Base-by-base conservation (phyloP, 495 filamentous ascomycete species). In the Aspergillus carlsbadensis region DNA sequence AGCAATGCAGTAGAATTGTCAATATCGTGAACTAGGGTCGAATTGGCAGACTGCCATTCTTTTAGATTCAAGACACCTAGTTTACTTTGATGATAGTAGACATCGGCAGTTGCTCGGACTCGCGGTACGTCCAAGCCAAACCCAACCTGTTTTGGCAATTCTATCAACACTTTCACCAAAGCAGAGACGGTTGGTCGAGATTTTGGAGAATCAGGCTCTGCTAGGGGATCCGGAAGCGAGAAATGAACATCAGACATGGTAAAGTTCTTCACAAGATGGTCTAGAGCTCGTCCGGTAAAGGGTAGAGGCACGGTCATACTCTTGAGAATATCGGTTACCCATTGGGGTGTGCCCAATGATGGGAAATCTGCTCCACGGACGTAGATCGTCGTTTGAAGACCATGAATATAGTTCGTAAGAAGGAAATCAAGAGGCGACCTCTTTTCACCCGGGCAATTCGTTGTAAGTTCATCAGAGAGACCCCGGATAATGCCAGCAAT, bases 401-500 rank as follows among this genome's bases (percentile, higher is more conserved):
- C 92, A 56, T 89, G 81, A 47, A 97, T 84, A 67, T 94, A 98
- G 53, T 83, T 83, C 14, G 81, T 84, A 24, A 98, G 78, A 15
- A 98, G 75, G n/a, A 81, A 73, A 64, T 98, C 94, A 50, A 98
- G 76, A 1, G 94, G 93, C 0, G 94, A 97, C 11, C 81, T 84
- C 15, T 84, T 72, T 8, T 84, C 84, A 41, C 84, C 76, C 0
- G 94, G 94, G 59, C 94, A 98, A 18, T 73, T 72, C 6, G 70
- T 77, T 10, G 83, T 88, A 24, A 98, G 74, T 15, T 81, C 70
- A 35, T 88, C 78, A 3, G 94, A 89, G 10, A 98, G 72, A 41
- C 84, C 76, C 21, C 74, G 76, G 43, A 97, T 80, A 34, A 90
- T 64, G 2, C 87, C 90, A 26, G 79, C 77, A 11, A 89, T 85